phyloP scores from a whole-genome alignment of 352 stramenopile species.

The Pythium volutum region DNA sequence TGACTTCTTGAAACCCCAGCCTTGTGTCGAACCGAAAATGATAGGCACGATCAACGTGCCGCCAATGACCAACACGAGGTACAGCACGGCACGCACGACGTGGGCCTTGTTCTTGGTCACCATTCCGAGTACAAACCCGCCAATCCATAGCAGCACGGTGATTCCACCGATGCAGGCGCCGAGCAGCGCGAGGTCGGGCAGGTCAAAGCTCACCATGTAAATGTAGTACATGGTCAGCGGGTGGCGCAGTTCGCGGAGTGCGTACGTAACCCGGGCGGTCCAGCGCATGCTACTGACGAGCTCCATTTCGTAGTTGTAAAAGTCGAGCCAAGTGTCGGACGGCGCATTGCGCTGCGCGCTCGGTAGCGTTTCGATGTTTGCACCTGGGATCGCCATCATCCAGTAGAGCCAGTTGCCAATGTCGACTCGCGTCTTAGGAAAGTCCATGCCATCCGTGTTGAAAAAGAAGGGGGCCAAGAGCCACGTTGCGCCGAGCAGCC shows the following conservation, averaged over 20 bases:
- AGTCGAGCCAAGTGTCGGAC: slow-evolving; percentile 73
- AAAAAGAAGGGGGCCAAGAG: slow-evolving; percentile 84
- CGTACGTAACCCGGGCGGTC: slow-evolving; percentile 64
- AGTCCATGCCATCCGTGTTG: slow-evolving; percentile 86
- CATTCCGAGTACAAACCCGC: slow-evolving; percentile 42
- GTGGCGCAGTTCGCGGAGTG: slow-evolving; percentile 71
- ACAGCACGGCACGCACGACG: slow-evolving; percentile 53
- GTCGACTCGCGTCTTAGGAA: slow-evolving; percentile 81
- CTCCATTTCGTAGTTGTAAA: slow-evolving; percentile 74
- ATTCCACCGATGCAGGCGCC: slow-evolving; percentile 59
- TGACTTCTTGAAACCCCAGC: slow-evolving; percentile 67
- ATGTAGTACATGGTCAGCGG: slow-evolving; percentile 83
- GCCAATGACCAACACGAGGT: slow-evolving; percentile 67
- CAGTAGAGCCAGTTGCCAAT: slow-evolving; percentile 78
- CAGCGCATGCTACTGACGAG: slow-evolving; percentile 62
- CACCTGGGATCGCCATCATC: slow-evolving; percentile 66
- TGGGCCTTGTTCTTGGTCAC: slow-evolving; percentile 62
- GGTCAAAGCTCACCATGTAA: slow-evolving; percentile 69
- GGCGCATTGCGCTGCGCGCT: slow-evolving; percentile 28
- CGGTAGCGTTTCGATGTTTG: slow-evolving; percentile 44
- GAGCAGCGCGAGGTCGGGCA: slow-evolving; percentile 63
- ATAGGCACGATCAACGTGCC: slow-evolving; percentile 54
- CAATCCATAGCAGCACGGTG: slow-evolving; percentile 62
- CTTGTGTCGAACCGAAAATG: slow-evolving; percentile 52
- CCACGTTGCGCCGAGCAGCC: slow-evolving; percentile 78